A percentile compares a stretch with the other conserved stretches of the same genome.
These are phyloP conservation scores for Athelia psychrophila DNA, from an alignment of 1,284 basidiomycete genomes.

Conservation along the genomic window DNA sequence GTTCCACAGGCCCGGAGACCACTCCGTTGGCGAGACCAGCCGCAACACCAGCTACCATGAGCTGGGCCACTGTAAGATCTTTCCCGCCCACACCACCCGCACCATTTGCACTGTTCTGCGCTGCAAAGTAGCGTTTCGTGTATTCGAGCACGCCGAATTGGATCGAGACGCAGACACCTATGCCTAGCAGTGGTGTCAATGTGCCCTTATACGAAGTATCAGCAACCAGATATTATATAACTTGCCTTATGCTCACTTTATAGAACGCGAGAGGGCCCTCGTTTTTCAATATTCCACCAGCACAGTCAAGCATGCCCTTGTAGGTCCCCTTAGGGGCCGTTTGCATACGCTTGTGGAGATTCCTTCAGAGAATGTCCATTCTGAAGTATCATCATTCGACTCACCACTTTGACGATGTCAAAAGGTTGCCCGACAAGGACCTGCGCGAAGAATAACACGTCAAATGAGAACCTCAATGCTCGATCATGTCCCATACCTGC, in stretches of 20 bases:
- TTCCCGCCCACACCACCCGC: constrained; percentile 59
- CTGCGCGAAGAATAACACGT: constrained; percentile 32
- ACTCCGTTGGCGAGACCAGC: constrained; percentile 92
- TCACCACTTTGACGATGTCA: constrained; percentile 94
- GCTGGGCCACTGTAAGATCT: constrained; percentile 59
- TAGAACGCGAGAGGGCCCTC: constrained; percentile 96
- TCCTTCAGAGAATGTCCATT: constrained; percentile 9
- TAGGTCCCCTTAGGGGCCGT: constrained; percentile 91
- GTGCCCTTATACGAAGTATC: constrained; percentile 67
- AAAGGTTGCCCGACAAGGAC: constrained; percentile 94
- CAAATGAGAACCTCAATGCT: constrained; percentile 1
- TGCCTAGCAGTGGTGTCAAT: constrained; percentile 88
- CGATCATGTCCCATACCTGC: constrained; percentile 52
- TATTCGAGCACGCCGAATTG: constrained; percentile 94
- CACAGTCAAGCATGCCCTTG: constrained; percentile 86
- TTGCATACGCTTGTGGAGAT: constrained; percentile 74
- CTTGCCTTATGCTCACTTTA: constrained; percentile 57
- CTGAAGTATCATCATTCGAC: constrained; percentile 21
- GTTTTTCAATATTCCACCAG: constrained; percentile 81
- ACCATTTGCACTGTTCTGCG: constrained; percentile 52
- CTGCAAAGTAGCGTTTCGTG: constrained; percentile 81
- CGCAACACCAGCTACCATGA: constrained; percentile 76
- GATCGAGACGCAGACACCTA: constrained; percentile 94
- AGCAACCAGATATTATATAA: constrained; percentile 2
- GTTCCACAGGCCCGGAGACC: constrained; percentile 95